Conservation (phyloP, 1,284 basidiomycete species). For the Albatrellus sp. region DNA sequence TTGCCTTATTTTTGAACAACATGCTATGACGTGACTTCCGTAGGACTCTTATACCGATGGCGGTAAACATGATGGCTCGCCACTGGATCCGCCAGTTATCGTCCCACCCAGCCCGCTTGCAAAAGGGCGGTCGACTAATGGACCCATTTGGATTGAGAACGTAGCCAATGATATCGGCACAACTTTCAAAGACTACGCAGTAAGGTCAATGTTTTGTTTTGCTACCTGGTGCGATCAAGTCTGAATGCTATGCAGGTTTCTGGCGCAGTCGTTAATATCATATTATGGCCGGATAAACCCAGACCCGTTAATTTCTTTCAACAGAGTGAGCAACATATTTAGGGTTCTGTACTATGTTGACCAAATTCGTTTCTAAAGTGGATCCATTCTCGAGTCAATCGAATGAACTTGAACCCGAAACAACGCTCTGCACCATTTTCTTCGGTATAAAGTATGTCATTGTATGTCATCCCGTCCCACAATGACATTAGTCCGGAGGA, state of each 20-base stretch:
- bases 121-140: conserved; percentile 23
- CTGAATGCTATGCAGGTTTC: conserved; percentile 23
- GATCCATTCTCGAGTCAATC: conserved; percentile 19
- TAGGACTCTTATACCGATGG: conserved; percentile 24
- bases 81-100: conserved; percentile 20
- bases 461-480: no score
- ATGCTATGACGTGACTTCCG: background rate
- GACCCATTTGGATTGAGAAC: conserved; percentile 23
- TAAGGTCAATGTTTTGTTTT: conserved; percentile 13
- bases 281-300: conserved; percentile 20
- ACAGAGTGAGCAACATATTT: conserved; percentile 16
- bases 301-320: conserved; percentile 21
- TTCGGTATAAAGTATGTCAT: conserved; percentile 25
- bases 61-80: conserved; percentile 19
- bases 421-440: conserved; percentile 23
- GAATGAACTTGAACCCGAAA: conserved; percentile 18
- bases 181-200: conserved; percentile 30
- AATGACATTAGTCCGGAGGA: background rate
- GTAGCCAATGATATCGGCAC: conserved; percentile 21
- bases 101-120: conserved; percentile 19
- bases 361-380: conserved; percentile 10
- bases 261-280: conserved; percentile 10
- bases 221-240: background rate
- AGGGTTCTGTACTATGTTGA: background rate
- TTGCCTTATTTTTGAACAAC: conserved; percentile 1